Evolutionary conservation across 768 basidiomycete species (phyloP).

Genomic region (Termitomyces heimii): DNA sequence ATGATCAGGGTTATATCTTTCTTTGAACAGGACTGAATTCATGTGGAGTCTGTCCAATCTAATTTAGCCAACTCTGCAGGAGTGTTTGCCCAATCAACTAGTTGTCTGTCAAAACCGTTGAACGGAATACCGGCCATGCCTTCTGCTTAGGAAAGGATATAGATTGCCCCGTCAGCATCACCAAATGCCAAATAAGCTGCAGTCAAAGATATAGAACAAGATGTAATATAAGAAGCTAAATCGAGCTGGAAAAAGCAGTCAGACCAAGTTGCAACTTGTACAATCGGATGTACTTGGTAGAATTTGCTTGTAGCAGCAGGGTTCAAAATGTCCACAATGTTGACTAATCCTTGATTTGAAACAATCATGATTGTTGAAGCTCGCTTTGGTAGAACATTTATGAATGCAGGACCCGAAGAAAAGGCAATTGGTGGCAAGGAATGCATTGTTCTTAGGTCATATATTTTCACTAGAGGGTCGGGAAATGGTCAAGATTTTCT

Average conservation of each 20-base stretch:
- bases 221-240: constrained; percentile 68
- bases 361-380: constrained; percentile 68
- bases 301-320: constrained; percentile 65
- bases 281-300: constrained; percentile 54
- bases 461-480: constrained; percentile 90
- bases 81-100: constrained; percentile 79
- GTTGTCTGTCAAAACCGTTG: constrained; percentile 86
- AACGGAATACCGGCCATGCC: constrained; percentile 62
- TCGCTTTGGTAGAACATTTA: constrained; percentile 73
- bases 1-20: neutral
- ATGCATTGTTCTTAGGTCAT: constrained; percentile 80
- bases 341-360: constrained; percentile 78
- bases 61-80: constrained; percentile 65
- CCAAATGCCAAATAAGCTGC: constrained; percentile 93
- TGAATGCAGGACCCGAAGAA: constrained; percentile 80
- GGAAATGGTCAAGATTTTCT: constrained; percentile 87
- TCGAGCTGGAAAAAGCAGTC: constrained; percentile 45
- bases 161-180: constrained; percentile 78
- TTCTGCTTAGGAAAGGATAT: constrained; percentile 71
- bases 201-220: constrained; percentile 76
- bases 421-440: constrained; percentile 85
- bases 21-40: constrained; percentile 17
- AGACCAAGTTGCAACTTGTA: neutral
- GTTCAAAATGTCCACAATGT: constrained; percentile 77
- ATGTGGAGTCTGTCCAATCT: constrained; percentile 83